Evolutionary conservation across 495 filamentous ascomycete genomes (phyloP), one percentile per base, ranked within the genome.

Genomic region (Daldinia bambusicola): DNA sequence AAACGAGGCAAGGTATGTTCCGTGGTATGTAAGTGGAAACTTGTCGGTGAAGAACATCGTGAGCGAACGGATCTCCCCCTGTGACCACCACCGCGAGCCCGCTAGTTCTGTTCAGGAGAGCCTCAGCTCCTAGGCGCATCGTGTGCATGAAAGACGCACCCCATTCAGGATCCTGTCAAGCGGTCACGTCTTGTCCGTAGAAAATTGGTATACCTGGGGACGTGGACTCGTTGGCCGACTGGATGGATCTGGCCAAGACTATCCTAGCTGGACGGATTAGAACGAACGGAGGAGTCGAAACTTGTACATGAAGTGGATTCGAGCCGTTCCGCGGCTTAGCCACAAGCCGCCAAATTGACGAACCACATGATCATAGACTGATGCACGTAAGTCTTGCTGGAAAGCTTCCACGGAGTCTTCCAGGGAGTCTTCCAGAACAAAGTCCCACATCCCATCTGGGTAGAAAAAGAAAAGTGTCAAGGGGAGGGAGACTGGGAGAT

Each of bases 21-120:
- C 3, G 26, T 14, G 48, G 55, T 31, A 57, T 26, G 51, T 57
- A 51, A 26, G 66, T 50, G 37, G 48, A 61, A 73, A 73, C 66
- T 55, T 73, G 70, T 73, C 70, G 70, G 70, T 73, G 70, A 69
- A 73, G 70, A 61, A 34, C 62, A 69, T 73, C 70, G 66, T 66
- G 34, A 65, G 43, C 34, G 34, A 32, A 55, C 57, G 56, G 37
- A 66, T 66, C 62, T 69, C 53, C 66, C 32, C 62, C 66, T 73
- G 37, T 30, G 66, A 66, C 34, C 41, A 66, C 34, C 41, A 43
- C 31, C 37, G 20, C 36, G 56, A 69, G 61, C 59, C 61, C 62
- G 40, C 70, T 73, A 73, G 57, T 50, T 60, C 32, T 60, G 57
- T 63, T 66, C 66, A 66, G 56, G 61, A 73, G 61, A 65, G 56